phyloP scores from a whole-genome alignment of 2,329 filamentous ascomycete genomes.

The Ceratocystis eucalypticola region DNA sequence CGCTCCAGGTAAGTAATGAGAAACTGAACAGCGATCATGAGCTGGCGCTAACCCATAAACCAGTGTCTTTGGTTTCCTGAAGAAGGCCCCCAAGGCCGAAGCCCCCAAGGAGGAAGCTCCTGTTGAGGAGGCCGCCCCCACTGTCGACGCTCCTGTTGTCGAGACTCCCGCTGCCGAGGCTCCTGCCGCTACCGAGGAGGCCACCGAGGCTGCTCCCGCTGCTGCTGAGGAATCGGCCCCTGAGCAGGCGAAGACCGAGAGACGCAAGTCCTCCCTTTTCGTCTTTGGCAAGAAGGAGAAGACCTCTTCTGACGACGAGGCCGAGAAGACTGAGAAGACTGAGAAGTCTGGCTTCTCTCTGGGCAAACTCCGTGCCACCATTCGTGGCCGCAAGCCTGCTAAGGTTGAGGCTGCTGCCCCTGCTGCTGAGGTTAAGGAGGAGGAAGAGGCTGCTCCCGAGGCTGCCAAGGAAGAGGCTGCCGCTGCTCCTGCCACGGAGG shows the following conservation, averaged over 20 bases:
- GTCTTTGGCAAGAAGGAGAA: conserved; percentile 74
- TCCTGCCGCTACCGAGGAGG: conserved; percentile 30
- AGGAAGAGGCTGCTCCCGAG: conserved; percentile 20
- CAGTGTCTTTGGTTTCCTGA: conserved; percentile 42
- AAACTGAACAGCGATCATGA: too few species aligned
- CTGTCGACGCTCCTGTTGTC: conserved; percentile 46
- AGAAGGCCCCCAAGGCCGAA: conserved; percentile 46
- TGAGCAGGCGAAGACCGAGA: conserved; percentile 55
- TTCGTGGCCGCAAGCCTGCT: conserved; percentile 32
- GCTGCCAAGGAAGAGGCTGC: conserved; percentile 20
- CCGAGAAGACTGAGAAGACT: conserved; percentile 39
- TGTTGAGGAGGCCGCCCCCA: conserved; percentile 41
- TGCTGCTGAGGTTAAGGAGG: conserved; percentile 22
- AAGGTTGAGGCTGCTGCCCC: conserved; percentile 27
- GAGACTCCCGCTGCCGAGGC: conserved; percentile 35
- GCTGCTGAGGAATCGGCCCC: conserved; percentile 40
- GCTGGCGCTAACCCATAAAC: conserved; percentile 18
- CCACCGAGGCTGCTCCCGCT: conserved; percentile 30
- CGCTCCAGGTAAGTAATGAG: conserved; percentile 30
- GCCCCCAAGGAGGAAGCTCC: conserved; percentile 34
- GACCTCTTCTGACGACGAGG: conserved; percentile 43
- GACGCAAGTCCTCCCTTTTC: conserved; percentile 65
- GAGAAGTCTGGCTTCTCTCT: conserved; percentile 43
- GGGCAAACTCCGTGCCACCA: conserved; percentile 42
- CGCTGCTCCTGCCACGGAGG: conserved; percentile 28